Evolutionary conservation across 2,329 filamentous ascomycete genomes (phyloP).

Genomic region (Ploettnerulaceae sp.): DNA sequence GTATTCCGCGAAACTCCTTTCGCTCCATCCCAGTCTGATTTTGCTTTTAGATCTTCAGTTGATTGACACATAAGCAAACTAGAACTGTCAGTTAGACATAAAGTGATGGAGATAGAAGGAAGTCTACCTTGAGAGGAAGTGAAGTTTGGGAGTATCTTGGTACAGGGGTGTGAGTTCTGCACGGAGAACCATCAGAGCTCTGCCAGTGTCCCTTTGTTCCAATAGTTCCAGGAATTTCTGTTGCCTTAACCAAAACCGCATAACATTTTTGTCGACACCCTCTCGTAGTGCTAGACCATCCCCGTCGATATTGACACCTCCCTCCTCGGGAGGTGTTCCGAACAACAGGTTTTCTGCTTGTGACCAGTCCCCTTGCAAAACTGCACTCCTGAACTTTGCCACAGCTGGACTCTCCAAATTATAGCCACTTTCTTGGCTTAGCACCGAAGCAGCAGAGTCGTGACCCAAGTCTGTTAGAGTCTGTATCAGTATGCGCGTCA

Average conservation of each 20-base stretch:
- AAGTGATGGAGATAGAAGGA: neutral
- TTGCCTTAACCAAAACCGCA: conserved; percentile 84
- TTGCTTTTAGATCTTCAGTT: conserved; percentile 67
- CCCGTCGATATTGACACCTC: conserved; percentile 39
- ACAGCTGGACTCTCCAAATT: conserved; percentile 83
- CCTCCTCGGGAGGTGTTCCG: conserved; percentile 42
- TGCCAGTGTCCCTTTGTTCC: conserved; percentile 66
- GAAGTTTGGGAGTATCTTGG: conserved; percentile 70
- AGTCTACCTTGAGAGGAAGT: conserved; percentile 70
- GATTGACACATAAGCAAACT: conserved; percentile 86
- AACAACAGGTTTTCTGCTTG: conserved; percentile 80
- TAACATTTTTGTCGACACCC: conserved; percentile 68
- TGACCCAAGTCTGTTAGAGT: conserved; percentile 87
- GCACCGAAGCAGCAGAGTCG: conserved; percentile 63
- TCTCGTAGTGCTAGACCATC: conserved; percentile 70
- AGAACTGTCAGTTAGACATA: conserved; percentile 7
- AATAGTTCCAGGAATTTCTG: conserved; percentile 94
- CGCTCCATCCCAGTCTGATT: conserved; percentile 82
- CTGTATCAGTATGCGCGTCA: conserved; percentile 89
- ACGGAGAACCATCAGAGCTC: conserved; percentile 77
- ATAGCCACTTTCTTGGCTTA: conserved; percentile 79
- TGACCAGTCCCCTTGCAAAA: conserved; percentile 75
- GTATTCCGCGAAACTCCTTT: conserved; percentile 66
- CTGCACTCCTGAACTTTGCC: conserved; percentile 75
- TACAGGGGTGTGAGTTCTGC: conserved; percentile 83